Evolutionary conservation across 805 yeast genomes (phyloP).

Genomic region (Teunomyces pallodes): DNA sequence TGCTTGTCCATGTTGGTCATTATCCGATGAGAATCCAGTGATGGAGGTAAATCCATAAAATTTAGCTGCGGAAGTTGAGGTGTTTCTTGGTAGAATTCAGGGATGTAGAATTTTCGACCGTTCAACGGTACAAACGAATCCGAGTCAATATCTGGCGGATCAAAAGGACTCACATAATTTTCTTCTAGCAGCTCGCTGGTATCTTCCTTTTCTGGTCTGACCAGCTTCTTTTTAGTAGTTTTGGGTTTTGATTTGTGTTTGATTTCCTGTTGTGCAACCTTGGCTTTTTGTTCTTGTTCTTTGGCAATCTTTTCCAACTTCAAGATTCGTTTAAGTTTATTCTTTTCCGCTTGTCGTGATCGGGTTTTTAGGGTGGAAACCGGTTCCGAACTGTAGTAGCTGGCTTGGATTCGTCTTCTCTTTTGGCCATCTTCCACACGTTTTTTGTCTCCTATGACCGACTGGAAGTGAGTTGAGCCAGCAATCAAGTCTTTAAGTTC

Average conservation of each 20-base stretch:
- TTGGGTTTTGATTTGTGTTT: neutral
- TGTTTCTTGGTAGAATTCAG: slow-evolving; percentile 13
- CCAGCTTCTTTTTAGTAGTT: slow-evolving; percentile 11
- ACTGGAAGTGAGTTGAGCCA: slow-evolving; percentile 37
- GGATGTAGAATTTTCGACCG: slow-evolving; percentile 15
- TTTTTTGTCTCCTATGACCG: slow-evolving; percentile 37
- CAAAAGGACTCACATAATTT: slow-evolving; percentile 36
- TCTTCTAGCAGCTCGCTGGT: slow-evolving; percentile 23
- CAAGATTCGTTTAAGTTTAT: slow-evolving; percentile 6
- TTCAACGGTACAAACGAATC: slow-evolving; percentile 26
- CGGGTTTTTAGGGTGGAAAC: slow-evolving; percentile 13
- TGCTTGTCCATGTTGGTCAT: slow-evolving; percentile 17
- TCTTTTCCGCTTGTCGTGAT: slow-evolving; percentile 9
- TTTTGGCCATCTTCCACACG: slow-evolving; percentile 32
- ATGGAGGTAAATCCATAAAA: neutral
- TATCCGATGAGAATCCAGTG: slow-evolving; percentile 2
- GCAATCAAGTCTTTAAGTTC: slow-evolving; percentile 11
- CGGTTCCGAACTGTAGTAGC: slow-evolving; percentile 24
- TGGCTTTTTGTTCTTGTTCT: neutral
- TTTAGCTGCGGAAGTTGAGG: slow-evolving; percentile 19
- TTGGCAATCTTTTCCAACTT: slow-evolving; percentile 9
- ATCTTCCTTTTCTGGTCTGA: slow-evolving; percentile 12
- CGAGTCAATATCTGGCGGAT: slow-evolving; percentile 33
- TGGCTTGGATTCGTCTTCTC: slow-evolving; percentile 28
- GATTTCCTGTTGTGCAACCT: neutral